Evolutionary conservation across 805 yeast genomes (phyloP).

Genomic region (Torulaspora franciscae): DNA sequence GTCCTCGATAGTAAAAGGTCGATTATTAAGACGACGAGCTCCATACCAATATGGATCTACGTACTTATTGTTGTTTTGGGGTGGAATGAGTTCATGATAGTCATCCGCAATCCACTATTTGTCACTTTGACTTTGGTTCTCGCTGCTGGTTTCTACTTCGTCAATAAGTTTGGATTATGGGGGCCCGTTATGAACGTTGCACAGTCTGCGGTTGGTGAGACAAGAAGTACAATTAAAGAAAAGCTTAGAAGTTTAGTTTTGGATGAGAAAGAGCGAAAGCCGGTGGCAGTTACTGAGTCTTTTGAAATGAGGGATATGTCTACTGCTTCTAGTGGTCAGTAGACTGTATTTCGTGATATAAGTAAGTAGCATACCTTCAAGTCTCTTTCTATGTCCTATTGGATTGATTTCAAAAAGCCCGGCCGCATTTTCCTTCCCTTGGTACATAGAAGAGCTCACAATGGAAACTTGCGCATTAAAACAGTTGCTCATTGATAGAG

Average conservation of each 20-base stretch:
- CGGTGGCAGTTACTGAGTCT: slow-evolving; percentile 21
- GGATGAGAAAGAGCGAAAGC: slow-evolving; percentile 42
- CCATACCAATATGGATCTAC: slow-evolving; percentile 81
- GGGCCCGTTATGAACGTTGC: slow-evolving; percentile 65
- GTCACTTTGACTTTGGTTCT: slow-evolving; percentile 55
- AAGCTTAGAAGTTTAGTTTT: slow-evolving; percentile 54
- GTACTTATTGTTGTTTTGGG: slow-evolving; percentile 70
- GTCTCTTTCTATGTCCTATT: not conserved
- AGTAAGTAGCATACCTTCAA: too few species aligned
- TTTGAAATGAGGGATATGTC: slow-evolving; percentile 35
- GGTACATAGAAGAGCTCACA: too few species aligned
- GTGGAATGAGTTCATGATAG: slow-evolving; percentile 92
- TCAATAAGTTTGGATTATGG: slow-evolving; percentile 67
- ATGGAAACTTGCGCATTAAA: not conserved
- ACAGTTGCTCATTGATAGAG: not conserved
- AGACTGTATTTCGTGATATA: too few species aligned
- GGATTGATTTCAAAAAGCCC: too few species aligned
- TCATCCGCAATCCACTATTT: slow-evolving; percentile 79
- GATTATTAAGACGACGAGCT: slow-evolving; percentile 66
- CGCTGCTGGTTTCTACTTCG: slow-evolving; percentile 58
- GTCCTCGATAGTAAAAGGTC: slow-evolving; percentile 88
- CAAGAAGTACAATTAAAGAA: slow-evolving; percentile 50
- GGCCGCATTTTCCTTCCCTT: too few species aligned
- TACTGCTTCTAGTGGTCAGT: not conserved
- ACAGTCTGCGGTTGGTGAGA: slow-evolving; percentile 53